Evolutionary conservation across 139 green algal species (phyloP).

Genomic region (Volvox reticuliferus): DNA sequence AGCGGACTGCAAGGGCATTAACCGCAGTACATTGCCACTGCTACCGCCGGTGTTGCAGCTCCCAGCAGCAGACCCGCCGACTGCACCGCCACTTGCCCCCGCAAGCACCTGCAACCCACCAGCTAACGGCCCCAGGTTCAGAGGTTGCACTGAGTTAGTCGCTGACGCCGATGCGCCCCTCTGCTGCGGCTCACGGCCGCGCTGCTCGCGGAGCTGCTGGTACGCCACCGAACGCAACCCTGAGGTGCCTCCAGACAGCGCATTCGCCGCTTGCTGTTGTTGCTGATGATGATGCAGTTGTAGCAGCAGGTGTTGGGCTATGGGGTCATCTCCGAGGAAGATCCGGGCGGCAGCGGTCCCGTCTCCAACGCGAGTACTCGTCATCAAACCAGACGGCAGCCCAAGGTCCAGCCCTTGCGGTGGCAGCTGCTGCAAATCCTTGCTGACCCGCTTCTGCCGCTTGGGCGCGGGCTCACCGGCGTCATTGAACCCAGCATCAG

Average conservation of each 20-base stretch:
- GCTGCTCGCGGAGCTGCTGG: slow-evolving; percentile 4
- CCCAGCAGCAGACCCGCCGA: not conserved
- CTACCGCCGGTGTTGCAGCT: not conserved
- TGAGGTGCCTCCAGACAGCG: not conserved
- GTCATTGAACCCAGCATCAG: not conserved
- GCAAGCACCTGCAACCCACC: slow-evolving; percentile 12
- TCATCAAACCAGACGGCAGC: not conserved
- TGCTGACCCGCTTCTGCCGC: slow-evolving; percentile 34
- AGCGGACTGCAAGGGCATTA: not conserved
- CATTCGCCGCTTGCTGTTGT: not conserved
- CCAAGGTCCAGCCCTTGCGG: slow-evolving; percentile 1
- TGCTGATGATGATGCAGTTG: slow-evolving; percentile 12
- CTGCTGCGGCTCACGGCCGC: slow-evolving; percentile 2
- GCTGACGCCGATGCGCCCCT: not conserved
- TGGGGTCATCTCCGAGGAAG: not conserved
- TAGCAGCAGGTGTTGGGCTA: slow-evolving; percentile 14
- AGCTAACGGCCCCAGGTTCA: slow-evolving; percentile 24
- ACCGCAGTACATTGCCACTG: not conserved
- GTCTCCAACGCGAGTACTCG: not conserved
- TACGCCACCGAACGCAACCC: not conserved
- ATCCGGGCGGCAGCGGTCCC: not conserved
- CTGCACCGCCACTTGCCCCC: not conserved
- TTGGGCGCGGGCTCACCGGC: slow-evolving; percentile 4
- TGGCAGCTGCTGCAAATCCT: not conserved
- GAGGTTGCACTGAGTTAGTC: not conserved